Evolutionary conservation across 2,329 filamentous ascomycete species (phyloP), one percentile per base, ranked within the genome.

Genomic region (Fusarium albidum): DNA sequence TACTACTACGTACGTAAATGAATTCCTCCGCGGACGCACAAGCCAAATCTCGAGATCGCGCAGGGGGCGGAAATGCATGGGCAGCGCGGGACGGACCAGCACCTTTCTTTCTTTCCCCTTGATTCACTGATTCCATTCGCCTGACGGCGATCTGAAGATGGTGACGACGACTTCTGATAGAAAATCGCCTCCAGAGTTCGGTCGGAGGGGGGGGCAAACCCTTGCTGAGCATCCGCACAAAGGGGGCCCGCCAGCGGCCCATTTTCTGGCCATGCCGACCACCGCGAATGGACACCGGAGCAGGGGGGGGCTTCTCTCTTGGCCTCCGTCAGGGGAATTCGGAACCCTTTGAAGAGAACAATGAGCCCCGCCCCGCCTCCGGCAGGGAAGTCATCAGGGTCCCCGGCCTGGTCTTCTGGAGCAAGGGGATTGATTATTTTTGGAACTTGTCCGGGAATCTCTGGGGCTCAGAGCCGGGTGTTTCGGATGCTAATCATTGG

Each of bases 381-480:
- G 21, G 31, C 57, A 61, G 52, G 52, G 31, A 34, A 34, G 29
- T 43, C 49, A 31, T 48, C 49, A 51, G 33, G 46, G 10, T 14
- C 43, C 39, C 39, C 38, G 33, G 26, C 14, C 41, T 39, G 27
- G 26, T 21, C 4, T 43, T 17, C 15, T 27, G 41, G 34, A 28
- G 26, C 28, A 32, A 14, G 34, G 44, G 17, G 26, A 46, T 46
- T 31, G 9, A n/a, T n/a, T 61, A 62, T 61, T 61, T 61, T 61
- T 61, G 58, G 58, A 45, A 61, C 44, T 18, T 3, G 7, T 7
- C 4, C 21, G 7, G 21, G 21, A 21, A 21, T 39, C 35, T 40
- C 33, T 28, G 26, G 49, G n/a, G 49, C 39, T 28, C 14, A 39
- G 46, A 42, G 46, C 45, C 50, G 41, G 52, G 35, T 43, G 46